Base-by-base conservation (phyloP, 2,329 filamentous ascomycete genomes). In the Cordyceps tenuipes region DNA sequence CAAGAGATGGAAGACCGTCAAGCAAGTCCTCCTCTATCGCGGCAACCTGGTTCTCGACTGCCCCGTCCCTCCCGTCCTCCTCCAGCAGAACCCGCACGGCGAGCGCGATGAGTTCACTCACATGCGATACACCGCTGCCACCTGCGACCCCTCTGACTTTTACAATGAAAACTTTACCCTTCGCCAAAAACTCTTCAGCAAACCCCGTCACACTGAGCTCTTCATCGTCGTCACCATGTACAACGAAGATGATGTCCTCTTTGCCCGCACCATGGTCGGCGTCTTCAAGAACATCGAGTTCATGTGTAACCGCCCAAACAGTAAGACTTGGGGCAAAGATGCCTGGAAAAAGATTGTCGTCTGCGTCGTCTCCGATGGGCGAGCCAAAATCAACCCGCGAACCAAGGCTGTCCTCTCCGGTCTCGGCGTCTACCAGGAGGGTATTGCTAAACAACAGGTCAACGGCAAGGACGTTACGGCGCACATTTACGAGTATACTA, bases 291-390 rank as follows among this genome's bases (percentile, higher is more conserved):
- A 99, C 73, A 90, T 99, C 66, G 93, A 97, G 73, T 92, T 93
- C 79, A 97, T 99, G 90, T 97, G 94, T 75, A 91, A 89, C 62
- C 85, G 93, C 54, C 91, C 87, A 50, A 91, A 89, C 71, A 96
- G 91, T 76, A 96, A 96, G 76, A 97, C 93, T 0, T 99, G 94
- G 94, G 94, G 94, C 65, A 94, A 95, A 73, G 91, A 96, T 68
- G 92, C 93, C 5, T 99, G 94, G 94, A 97, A 99, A 79, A 99
- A 99, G 80, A 97, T 99, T 68, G 94, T 99, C 10, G 94, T 99
- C 12, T 97, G 93, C 72, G 86, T 99, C 49, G 94, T 99, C 65
- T 97, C 91, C 68, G 94, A 99, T 69, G 94, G 94, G 62, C 91
- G 94, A 83, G 89, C 87, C 63, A 97, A 97, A 79, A 99, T 99